Evolutionary conservation across 345 rosid genomes (phyloP), one percentile per base, ranked within the genome.

Genomic region (Excoecaria agallocha): DNA sequence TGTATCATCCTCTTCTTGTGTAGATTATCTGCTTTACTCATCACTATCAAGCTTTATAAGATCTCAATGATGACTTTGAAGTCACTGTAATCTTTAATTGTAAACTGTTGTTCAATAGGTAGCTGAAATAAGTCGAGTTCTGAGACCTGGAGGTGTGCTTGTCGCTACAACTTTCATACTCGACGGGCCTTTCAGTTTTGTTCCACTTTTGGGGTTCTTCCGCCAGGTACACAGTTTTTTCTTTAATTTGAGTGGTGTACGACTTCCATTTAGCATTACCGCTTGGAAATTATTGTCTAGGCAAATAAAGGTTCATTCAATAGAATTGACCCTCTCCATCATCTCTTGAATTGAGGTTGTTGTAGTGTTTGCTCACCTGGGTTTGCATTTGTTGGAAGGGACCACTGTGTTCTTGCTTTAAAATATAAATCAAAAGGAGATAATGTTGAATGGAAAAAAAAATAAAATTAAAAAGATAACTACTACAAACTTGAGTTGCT

Each of bases 121-220:
- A 35, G 97, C 98, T 72, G 94, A 94, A 81, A 89, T 90, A 82
- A 87, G 96, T 84, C 86, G 97, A 77, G 91, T 88, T 79, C 80
- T 94, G 71, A 87, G 76, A 79, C 98, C 98, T 41, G 95, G 92
- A 67, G 98, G 96, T 74, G 90, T 92, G 61, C 89, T 94, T 78
- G 98, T 94, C 12, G 97, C 87, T 30, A 85, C 93, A 52, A 92
- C 97, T 13, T 76, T 58, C 79, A 76, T 92, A 76, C 76, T 85
- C 2, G 98, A 90, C 38, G 93, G 94, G 16, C 94, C 89, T 62
- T 84, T 76, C 65, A 50, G 69, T 0, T 75, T 85, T 20, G 56
- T 86, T 61, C 94, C 96, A 5, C 74, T 90, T 54, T 51, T 84
- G 71, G 81, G 84, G 78, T 78, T 78, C 77, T 16, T 87, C 57